phyloP scores from a whole-genome alignment of 1,284 basidiomycete species.

The Rhodotorula mucilaginosa region DNA sequence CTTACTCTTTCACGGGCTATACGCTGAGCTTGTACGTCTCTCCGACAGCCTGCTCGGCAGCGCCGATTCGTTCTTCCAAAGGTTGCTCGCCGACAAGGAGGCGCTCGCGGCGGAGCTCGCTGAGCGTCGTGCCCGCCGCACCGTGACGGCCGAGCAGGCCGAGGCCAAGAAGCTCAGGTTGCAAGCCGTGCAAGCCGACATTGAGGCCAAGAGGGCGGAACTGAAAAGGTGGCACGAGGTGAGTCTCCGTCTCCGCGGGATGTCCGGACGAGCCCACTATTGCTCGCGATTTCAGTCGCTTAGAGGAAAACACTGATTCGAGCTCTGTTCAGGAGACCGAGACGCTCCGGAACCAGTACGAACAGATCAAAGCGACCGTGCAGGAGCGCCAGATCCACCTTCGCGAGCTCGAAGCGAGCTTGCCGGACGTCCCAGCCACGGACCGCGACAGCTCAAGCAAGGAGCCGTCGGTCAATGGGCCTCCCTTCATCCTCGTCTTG shows the following conservation, averaged over 20 bases:
- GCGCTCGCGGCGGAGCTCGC: not conserved
- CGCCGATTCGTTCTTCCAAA: not conserved
- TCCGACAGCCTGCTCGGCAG: not conserved
- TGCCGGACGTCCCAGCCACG: not conserved
- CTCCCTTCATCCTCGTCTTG: slow-evolving; percentile 2
- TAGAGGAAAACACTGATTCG: not conserved
- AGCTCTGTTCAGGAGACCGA: not conserved
- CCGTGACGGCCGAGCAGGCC: too few species aligned
- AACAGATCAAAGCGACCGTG: not conserved
- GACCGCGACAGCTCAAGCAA: not conserved
- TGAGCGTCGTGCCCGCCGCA: too few species aligned
- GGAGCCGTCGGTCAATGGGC: not conserved
- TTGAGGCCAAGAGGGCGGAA: too few species aligned
- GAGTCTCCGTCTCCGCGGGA: too few species aligned
- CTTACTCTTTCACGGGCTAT: too few species aligned
- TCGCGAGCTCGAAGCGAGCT: not conserved
- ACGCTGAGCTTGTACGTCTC: not conserved
- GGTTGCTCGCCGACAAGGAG: not conserved
- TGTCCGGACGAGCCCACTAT: too few species aligned
- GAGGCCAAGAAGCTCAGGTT: too few species aligned
- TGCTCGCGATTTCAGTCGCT: too few species aligned
- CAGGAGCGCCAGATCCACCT: too few species aligned
- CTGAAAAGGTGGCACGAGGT: too few species aligned
- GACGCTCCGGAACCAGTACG: not conserved
- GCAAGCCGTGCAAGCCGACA: too few species aligned